Evolutionary conservation across 2,329 filamentous ascomycete genomes (phyloP).

Genomic region (Fusarium albidum): DNA sequence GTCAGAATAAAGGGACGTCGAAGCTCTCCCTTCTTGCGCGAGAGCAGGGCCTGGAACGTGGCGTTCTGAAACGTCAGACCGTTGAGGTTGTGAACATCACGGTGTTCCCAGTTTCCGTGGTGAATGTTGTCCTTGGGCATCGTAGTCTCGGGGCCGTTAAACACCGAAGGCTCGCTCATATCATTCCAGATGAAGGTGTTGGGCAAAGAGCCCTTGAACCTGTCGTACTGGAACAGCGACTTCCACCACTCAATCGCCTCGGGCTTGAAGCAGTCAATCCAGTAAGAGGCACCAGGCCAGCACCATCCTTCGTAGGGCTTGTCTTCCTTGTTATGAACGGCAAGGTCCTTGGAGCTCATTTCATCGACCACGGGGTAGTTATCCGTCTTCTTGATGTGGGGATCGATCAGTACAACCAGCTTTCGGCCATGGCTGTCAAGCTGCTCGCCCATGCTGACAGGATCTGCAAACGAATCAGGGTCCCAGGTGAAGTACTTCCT

Average conservation of each 20-base stretch:
- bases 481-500: constrained; percentile 99
- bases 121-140: constrained; percentile 99
- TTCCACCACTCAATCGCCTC: constrained; percentile 92
- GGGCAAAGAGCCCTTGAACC: constrained; percentile 83
- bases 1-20: constrained; percentile 92
- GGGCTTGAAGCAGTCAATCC: constrained; percentile 97
- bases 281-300: constrained; percentile 97
- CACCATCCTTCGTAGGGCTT: constrained; percentile 96
- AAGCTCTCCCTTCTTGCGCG: constrained; percentile 85
- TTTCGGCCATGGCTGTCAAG: constrained; percentile 87
- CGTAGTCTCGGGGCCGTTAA: constrained; percentile 97
- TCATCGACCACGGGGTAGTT: constrained; percentile 81
- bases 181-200: constrained; percentile 99
- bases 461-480: constrained; percentile 84
- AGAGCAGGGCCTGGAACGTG: constrained; percentile 83
- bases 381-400: constrained; percentile 93
- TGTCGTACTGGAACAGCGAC: constrained; percentile 83
- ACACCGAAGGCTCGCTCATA: constrained; percentile 99
- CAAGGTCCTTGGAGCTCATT: constrained; percentile 83
- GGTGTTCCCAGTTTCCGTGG: constrained; percentile 91
- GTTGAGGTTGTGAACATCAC: constrained; percentile 95
- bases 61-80: constrained; percentile 96
- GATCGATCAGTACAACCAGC: constrained; percentile 93
- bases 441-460: constrained; percentile 86
- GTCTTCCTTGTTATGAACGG: constrained; percentile 88